Base-by-base conservation (phyloP, 2,329 filamentous ascomycete species). In the Aureobasidium subglaciale region DNA sequence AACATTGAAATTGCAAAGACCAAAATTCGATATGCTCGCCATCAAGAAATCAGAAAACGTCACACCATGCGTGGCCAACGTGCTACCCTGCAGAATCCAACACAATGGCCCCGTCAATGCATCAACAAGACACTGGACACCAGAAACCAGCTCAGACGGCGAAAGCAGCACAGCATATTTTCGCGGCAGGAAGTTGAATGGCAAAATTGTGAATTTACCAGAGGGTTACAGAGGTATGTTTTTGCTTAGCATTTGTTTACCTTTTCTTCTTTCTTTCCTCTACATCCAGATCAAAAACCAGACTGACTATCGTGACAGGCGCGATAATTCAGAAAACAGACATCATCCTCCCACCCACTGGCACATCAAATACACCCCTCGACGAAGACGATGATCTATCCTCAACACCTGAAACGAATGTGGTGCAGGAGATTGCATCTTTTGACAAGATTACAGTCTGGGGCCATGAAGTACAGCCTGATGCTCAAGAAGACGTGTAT, bases 401-500 rank as follows among this genome's bases (percentile, higher is more conserved):
- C 71, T 2, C 75, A 77, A 9, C 68, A 73, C 75, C 80, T 22
- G 75, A 80, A 1, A 79, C 82, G 9, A 76, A 75, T 18, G 72
- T 78, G 1, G 69, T 92, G 62, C 78, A 87, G 49, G 75, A 82
- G 40, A 75, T 84, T 18, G 84, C 83, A 1, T 77, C 77, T 15
- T 96, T 96, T 66, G 82, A 90, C 6, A 77, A 87, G 55, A 68
- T 96, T 49, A 72, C 89, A 3, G 78, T 96, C n/a, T 97, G 91
- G 91, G 85, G 81, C 0, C 90, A 96, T 68, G 90, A 93, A 62
- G 70, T 73, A 1, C 63, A 81, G 48, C 83, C 83, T 5, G 83
- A 86, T 58, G 76, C 77, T 0, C 75, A 76, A 25, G 72, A 73
- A 5, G 89, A 96, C 70, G 75, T 80, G 1, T 93, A 90, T 67